Evolutionary conservation across 352 stramenopile species (phyloP), one percentile per base, ranked within the genome.

Genomic region (Thalassiosira mediterranea): DNA sequence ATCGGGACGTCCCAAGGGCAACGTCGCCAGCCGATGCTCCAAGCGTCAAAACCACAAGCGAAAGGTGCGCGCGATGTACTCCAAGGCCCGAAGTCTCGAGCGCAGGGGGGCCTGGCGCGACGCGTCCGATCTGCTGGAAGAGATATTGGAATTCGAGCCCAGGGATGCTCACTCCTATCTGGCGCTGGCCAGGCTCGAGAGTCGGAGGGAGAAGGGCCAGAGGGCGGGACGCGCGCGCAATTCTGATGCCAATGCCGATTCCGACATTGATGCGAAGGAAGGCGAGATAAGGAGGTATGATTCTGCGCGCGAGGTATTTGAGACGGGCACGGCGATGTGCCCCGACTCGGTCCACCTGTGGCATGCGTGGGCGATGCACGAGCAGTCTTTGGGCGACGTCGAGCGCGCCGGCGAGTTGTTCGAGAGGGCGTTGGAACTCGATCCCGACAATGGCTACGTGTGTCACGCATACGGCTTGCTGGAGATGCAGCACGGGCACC

Each of bases 281-380:
- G 44, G 29, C 17, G n/a, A 26, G 19, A 54, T n/a, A 23, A 13
- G 37, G 15, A 44, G 15, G 31, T 59, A 17, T 15, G 3, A 59
- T 38, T 38, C 25, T 5, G 79, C 83, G 10, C 46, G 69, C 7
- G 13, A 73, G 32, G 80, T 84, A 21, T 92, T 90, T 68, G 42
- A 67, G 31, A 65, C 26, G 0, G 86, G 86, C 4, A 88, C 73
- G 1, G 11, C 40, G 10, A 19, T 70, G 8, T 92, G 86, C 56
- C 86, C 86, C 2, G 23, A 73, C 0, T 85, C 60, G n/a, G 64
- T 90, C 13, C 80, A 90, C 67, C 66, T 92, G 10, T 87, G 74
- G 67, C 86, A 92, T 61, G 81, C 57, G 26, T 92, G 81, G 81
- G 86, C 83, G n/a, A 78, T 88, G 49, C 86, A 90, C 54, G 84